These are phyloP conservation scores for Yamadazyma mexicana DNA, from an alignment of 1,139 yeast genomes.

Conservation along the genomic window DNA sequence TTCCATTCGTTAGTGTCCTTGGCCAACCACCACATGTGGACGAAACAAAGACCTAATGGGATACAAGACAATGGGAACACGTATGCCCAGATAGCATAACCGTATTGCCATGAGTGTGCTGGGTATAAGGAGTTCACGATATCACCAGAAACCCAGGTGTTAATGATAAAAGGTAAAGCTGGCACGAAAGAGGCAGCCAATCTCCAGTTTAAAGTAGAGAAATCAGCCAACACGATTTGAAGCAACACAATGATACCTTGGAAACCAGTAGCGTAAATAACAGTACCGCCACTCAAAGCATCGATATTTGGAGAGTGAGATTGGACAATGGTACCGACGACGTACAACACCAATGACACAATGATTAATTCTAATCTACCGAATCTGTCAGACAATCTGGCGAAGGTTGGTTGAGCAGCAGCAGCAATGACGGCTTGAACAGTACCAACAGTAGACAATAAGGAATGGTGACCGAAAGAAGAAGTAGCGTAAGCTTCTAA, in stretches of 20 bases:
- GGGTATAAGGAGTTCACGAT: conserved; percentile 34
- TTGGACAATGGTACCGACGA: conserved; percentile 69
- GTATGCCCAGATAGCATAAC: conserved; percentile 80
- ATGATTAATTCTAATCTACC: conserved; percentile 63
- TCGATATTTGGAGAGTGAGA: conserved; percentile 66
- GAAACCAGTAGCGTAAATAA: conserved; percentile 68
- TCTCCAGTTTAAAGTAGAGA: conserved; percentile 71
- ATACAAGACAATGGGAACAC: conserved; percentile 64
- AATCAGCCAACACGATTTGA: conserved; percentile 61
- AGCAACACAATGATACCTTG: conserved; percentile 61
- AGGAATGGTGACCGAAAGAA: conserved; percentile 57
- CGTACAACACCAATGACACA: conserved; percentile 58
- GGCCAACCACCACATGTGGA: conserved; percentile 60
- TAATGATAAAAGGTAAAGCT: conserved; percentile 69
- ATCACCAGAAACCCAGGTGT: conserved; percentile 74
- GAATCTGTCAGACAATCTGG: conserved; percentile 68
- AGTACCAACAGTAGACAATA: conserved; percentile 64
- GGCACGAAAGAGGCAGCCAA: conserved; percentile 62
- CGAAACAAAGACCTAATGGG: conserved; percentile 54
- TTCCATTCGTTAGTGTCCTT: conserved; percentile 47
- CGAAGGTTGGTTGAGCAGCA: conserved; percentile 69
- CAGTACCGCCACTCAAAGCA: conserved; percentile 72
- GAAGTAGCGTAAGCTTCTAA: conserved; percentile 57
- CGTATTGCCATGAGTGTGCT: conserved; percentile 62
- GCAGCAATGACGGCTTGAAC: conserved; percentile 67